phyloP scores from a whole-genome alignment of 495 filamentous ascomycete genomes.

The Articulospora tetracladia region DNA sequence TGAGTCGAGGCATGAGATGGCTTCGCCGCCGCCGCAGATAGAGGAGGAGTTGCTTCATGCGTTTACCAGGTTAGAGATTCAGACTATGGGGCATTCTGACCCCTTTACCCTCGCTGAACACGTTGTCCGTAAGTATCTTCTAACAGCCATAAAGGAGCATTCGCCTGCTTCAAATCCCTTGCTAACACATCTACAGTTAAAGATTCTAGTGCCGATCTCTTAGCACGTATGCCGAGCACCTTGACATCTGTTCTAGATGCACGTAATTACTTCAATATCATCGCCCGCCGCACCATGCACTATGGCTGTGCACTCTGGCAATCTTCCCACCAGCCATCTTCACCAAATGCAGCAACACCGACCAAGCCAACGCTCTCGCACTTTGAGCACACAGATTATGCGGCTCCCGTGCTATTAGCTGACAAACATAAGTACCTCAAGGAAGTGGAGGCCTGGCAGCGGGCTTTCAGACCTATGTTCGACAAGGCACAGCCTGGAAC shows the following conservation, averaged over 20 bases:
- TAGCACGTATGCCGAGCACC: neutral
- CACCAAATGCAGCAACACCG: neutral
- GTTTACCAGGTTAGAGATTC: slow-evolving; percentile 2
- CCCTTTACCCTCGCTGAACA: neutral
- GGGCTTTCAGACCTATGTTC: neutral
- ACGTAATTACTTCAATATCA: neutral
- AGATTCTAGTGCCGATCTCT: neutral
- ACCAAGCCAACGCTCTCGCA: neutral
- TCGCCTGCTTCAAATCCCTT: too few relatives aligned
- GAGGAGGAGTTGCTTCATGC: slow-evolving; percentile 7
- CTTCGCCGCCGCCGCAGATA: neutral
- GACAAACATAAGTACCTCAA: neutral
- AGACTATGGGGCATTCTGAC: neutral
- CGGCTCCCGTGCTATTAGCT: neutral
- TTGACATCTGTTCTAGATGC: neutral
- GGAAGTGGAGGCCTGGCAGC: neutral
- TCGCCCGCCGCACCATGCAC: neutral
- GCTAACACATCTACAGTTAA: neutral
- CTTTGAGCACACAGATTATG: neutral
- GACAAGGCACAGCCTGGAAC: neutral
- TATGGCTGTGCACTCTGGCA: neutral
- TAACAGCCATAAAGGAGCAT: neutral
- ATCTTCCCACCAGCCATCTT: neutral
- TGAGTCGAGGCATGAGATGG: slow-evolving; percentile 6
- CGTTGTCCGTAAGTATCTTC: neutral